Conservation (phyloP, 169 alveolate genomes). For the Babesia ovis region DNA sequence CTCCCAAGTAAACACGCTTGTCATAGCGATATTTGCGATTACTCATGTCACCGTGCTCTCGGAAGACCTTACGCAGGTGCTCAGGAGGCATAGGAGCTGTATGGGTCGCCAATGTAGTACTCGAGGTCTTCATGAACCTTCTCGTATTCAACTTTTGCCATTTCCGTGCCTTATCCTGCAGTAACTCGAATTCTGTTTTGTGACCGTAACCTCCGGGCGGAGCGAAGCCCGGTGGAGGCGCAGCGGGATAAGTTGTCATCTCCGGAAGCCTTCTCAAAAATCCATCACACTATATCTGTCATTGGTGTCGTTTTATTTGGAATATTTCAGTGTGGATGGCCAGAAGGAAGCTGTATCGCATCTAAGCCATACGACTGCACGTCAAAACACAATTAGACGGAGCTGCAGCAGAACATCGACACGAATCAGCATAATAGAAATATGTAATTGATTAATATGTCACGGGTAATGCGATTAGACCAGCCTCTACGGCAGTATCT, state of each 20-base stretch:
- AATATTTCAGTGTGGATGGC: not conserved
- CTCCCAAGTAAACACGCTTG: conserved; percentile 95
- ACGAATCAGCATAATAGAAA: not conserved
- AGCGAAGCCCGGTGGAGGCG: conserved; percentile 35
- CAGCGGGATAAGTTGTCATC: not conserved
- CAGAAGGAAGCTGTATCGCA: conserved; percentile 4
- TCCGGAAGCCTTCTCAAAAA: not conserved
- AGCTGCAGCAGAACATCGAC: not conserved
- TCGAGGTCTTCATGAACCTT: conserved; percentile 41
- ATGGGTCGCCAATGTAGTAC: conserved; percentile 19
- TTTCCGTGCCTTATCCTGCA: conserved; percentile 75
- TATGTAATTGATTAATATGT: not conserved
- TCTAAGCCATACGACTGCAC: conserved; percentile 2
- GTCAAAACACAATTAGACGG: conserved; percentile 13
- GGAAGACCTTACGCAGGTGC: conserved; percentile 96
- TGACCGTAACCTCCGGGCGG: conserved; percentile 22
- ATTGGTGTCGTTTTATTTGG: not conserved
- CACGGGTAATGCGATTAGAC: too few species aligned
- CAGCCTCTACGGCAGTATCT: too few species aligned
- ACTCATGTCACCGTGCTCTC: conserved; percentile 98
- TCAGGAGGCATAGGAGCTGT: conserved; percentile 96
- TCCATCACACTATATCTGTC: not conserved
- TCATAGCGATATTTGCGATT: conserved; percentile 97
- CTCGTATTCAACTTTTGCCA: conserved; percentile 70
- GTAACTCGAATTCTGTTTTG: conserved; percentile 38